These are phyloP conservation scores for Leccinum truebloodii DNA, from an alignment of 768 basidiomycete species.

Conservation along the genomic window DNA sequence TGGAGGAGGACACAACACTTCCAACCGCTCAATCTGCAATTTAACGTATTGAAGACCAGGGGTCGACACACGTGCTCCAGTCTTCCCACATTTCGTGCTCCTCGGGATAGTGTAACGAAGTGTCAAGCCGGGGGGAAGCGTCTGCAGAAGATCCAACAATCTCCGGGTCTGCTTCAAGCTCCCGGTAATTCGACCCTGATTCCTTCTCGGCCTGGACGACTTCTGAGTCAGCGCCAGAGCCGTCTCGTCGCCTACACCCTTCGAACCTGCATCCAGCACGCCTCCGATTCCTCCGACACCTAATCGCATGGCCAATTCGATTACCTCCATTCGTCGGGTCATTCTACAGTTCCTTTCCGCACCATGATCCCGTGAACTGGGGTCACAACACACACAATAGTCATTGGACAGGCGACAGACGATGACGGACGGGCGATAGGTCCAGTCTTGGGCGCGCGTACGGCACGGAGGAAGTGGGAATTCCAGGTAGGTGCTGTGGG, in stretches of 20 bases:
- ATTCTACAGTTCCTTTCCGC: constrained; percentile 61
- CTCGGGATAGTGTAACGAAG: constrained; percentile 19
- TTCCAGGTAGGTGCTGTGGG: constrained; percentile 78
- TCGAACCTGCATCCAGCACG: constrained; percentile 39
- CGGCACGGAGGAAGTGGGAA: constrained; percentile 73
- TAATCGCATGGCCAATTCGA: constrained; percentile 83
- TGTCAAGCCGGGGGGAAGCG: constrained; percentile 5
- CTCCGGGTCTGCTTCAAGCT: constrained; percentile 21
- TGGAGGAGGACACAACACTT: constrained; percentile 46
- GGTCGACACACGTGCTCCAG: constrained; percentile 70
- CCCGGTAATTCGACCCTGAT: constrained; percentile 8
- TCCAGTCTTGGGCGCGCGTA: constrained; percentile 71
- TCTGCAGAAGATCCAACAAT: constrained; percentile 18
- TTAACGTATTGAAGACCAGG: constrained; percentile 68
- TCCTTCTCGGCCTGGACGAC: constrained; percentile 7
- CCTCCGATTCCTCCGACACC: constrained; percentile 78
- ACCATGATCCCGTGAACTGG: constrained; percentile 51
- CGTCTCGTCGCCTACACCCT: not conserved
- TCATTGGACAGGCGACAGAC: constrained; percentile 67
- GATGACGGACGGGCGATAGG: constrained; percentile 58
- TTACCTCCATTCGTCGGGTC: constrained; percentile 68
- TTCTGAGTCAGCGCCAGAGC: constrained; percentile 3
- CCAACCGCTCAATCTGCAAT: constrained; percentile 81
- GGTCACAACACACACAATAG: constrained; percentile 84
- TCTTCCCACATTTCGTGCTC: constrained; percentile 49